Conservation (phyloP, 495 filamentous ascomycete genomes). For the Chaetomium cochliodes region DNA sequence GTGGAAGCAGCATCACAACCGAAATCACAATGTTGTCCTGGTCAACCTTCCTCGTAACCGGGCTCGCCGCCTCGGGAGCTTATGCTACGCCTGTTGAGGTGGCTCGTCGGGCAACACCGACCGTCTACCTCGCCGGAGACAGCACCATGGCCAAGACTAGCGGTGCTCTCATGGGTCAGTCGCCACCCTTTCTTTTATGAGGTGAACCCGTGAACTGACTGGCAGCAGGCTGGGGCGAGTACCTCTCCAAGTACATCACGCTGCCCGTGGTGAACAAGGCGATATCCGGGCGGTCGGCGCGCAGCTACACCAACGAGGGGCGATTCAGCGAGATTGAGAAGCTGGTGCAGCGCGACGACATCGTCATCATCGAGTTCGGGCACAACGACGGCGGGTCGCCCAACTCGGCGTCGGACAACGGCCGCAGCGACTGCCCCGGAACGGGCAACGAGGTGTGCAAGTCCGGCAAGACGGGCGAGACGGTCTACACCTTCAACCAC, state of each 20-base stretch:
- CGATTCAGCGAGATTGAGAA: constrained; percentile 56
- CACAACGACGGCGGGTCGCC: constrained; percentile 66
- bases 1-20: not conserved
- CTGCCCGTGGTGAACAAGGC: constrained; percentile 57
- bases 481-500: constrained; percentile 54
- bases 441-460: constrained; percentile 55
- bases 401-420: constrained; percentile 54
- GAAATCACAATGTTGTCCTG: constrained; percentile 3
- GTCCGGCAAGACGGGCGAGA: constrained; percentile 50
- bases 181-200: too few species aligned
- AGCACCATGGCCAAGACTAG: constrained; percentile 54
- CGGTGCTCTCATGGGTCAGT: constrained; percentile 22
- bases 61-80: constrained; percentile 11
- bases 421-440: constrained; percentile 58
- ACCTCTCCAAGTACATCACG: constrained; percentile 50
- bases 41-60: constrained; percentile 5
- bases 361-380: constrained; percentile 62
- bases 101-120: constrained; percentile 29
- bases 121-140: constrained; percentile 56
- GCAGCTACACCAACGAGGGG: constrained; percentile 59
- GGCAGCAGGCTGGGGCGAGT: constrained; percentile 57
- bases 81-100: constrained; percentile 21
- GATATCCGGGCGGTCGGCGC: constrained; percentile 58
- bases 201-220: constrained; percentile 19
- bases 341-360: constrained; percentile 51